Conservation (phyloP, 148 eudicot species). For the Mesembryanthemum crystallinum region DNA sequence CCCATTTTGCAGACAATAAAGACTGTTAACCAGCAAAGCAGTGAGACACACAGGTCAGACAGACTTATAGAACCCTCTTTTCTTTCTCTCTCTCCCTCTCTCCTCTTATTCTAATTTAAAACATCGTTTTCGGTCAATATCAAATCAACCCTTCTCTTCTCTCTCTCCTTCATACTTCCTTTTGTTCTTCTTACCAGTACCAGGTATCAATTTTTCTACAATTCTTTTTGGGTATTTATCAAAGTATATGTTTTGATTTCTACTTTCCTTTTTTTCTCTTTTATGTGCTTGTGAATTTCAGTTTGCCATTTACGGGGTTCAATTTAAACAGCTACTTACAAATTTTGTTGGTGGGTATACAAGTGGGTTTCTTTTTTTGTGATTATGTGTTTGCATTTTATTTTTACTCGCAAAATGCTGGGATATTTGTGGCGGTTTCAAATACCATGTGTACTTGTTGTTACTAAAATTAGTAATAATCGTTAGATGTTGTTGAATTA, state of each 20-base stretch:
- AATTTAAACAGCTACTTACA: neutral
- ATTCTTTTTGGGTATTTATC: neutral
- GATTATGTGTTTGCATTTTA: too few relatives aligned
- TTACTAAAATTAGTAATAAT: neutral
- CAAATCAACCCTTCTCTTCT: neutral
- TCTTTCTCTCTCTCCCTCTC: neutral
- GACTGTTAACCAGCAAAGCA: neutral
- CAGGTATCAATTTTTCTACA: neutral
- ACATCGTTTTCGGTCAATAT: neutral
- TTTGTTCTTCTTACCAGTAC: neutral
- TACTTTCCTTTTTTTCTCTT: neutral
- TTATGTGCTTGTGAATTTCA: neutral
- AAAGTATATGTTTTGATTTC: neutral
- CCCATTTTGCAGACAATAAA: conserved; percentile 6
- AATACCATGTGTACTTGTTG: neutral
- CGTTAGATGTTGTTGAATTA: neutral
- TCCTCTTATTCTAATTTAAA: too few relatives aligned
- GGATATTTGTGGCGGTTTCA: neutral
- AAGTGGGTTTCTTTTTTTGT: conserved; percentile 6
- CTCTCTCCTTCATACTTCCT: neutral
- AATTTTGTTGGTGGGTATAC: conserved; percentile 5
- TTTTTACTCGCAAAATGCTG: neutral
- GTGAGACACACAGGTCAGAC: too few relatives aligned
- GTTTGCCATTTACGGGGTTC: neutral
- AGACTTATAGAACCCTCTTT: neutral